These are phyloP conservation scores for Aureobasidium sp. DNA, from an alignment of 2,329 filamentous ascomycete genomes.

Conservation along the genomic window DNA sequence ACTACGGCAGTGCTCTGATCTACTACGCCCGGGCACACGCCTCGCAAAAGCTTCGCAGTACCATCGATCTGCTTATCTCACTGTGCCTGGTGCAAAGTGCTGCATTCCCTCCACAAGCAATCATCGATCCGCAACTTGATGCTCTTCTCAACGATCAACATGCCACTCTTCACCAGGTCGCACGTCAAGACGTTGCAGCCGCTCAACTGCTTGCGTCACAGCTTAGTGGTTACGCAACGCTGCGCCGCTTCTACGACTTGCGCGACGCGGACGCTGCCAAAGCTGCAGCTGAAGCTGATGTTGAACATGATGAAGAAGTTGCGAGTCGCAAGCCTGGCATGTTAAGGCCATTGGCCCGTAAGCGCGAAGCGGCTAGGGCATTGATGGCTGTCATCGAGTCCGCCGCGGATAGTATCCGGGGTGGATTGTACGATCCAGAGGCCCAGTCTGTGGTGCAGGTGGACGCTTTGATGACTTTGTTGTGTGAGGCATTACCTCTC, in stretches of 20 bases:
- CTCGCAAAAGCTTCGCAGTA: slow-evolving; percentile 69
- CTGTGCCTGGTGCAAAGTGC: slow-evolving; percentile 81
- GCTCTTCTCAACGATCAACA: slow-evolving; percentile 66
- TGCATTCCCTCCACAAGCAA: slow-evolving; percentile 63
- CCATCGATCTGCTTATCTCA: slow-evolving; percentile 79
- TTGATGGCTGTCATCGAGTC: slow-evolving; percentile 78
- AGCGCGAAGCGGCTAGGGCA: slow-evolving; percentile 63
- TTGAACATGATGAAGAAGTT: slow-evolving; percentile 1
- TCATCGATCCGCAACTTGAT: slow-evolving; percentile 67
- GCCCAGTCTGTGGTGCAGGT: slow-evolving; percentile 80
- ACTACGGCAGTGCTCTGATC: slow-evolving; percentile 79
- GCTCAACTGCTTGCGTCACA: slow-evolving; percentile 77
- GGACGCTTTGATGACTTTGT: slow-evolving; percentile 73
- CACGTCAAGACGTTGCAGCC: slow-evolving; percentile 69
- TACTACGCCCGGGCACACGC: slow-evolving; percentile 86
- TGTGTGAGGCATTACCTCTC: slow-evolving; percentile 78
- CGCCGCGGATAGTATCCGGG: slow-evolving; percentile 83
- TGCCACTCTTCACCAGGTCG: slow-evolving; percentile 62
- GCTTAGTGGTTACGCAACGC: slow-evolving; percentile 84
- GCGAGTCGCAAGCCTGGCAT: slow-evolving; percentile 22
- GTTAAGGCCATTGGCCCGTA: slow-evolving; percentile 52
- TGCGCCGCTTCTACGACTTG: slow-evolving; percentile 85
- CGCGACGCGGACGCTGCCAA: slow-evolving; percentile 57
- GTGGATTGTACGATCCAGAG: slow-evolving; percentile 76
- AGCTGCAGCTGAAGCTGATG: slow-evolving; percentile 1